Base-by-base conservation (phyloP, 257 asterid species). In the Nicotiana noctiflora region DNA sequence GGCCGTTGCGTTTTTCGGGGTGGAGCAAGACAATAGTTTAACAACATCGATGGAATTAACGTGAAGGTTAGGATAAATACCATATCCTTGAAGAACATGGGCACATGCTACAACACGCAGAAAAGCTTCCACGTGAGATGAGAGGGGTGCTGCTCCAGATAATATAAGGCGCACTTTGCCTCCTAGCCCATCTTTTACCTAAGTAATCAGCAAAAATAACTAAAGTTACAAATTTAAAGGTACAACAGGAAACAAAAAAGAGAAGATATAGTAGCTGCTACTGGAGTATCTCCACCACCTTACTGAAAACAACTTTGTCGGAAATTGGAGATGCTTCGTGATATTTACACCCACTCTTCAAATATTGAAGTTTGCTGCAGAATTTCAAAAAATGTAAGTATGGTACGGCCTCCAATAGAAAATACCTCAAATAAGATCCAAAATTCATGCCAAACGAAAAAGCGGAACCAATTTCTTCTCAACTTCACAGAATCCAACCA, bases 61-160 rank as follows among this genome's bases (percentile, higher is more conserved):
- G 32, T n/a, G 72, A 64, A 60, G 78, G 13, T 70, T 75, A 53
- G 82, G 46, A 78, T 82, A 82, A 79, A 49, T 94, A 96, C 99
- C 99, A 66, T 96, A 96, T 91, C 99, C 99, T 84, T 96, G 99
- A 82, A 94, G 98, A 82, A 94, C 98, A 82, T 90, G 88, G 85
- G 92, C 75, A 72, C 99, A 86, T 79, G 98, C 80, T 27, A 94
- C 98, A 37, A 96, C 97, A 86, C 96, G 87, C 76, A 96, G 86
- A 89, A 65, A 96, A 86, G 92, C 96, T 84, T 96, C 99, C 40
- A 96, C 95, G 64, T 96, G 98, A 53, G 97, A 83, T 81, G 99
- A 95, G 82, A 96, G 98, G 63, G 99, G 99, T 79, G 99, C 99
- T 83, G 98, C 99, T 82, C 98, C 99, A 37, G 98, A 96, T 89